Evolutionary conservation across 306 rosid genomes (phyloP), one percentile per base, ranked within the genome.

Genomic region (Oxytropis ochrocephala): DNA sequence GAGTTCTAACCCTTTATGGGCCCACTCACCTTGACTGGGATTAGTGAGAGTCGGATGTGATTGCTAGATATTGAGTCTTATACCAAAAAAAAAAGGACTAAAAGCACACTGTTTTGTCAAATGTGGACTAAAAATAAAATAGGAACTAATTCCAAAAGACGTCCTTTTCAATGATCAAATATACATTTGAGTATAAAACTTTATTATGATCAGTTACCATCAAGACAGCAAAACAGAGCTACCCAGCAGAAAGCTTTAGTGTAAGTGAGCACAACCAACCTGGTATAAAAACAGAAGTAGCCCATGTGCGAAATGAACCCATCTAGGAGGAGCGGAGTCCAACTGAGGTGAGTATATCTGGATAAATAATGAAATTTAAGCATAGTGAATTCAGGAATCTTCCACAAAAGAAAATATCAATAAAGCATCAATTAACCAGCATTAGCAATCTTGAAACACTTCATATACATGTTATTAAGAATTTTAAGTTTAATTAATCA

Each of bases 321-420:
- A 95, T 86, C 96, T 87, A 30, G 99, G 99, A 56, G 97, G 97
- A 87, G 96, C 78, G 4, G 95, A 44, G 84, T 91, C 97, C 84
- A 91, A 69, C 7, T 57, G 86, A 72, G 95, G 97, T 66, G 99
- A 89, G 85, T 87, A 89, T 32, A 91, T 83, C 97, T 95, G 85
- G 50, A 78, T 13, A 39, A 53, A 75, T 43, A 54, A 65, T 53
- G 16, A 69, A 32, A 38, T 16, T 7, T 56, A 39, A 58, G 66
- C 11, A 75, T 54, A 55, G 55, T 6, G 32, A 9, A 5, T 21
- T 33, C 27, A 39, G 44, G 33, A 64, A 72, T 38, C 17, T 36
- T 82, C n/a, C 7, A 46, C 33, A 43, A 49, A 39, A 70, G 62
- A 74, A 50, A 70, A 44, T 67, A 58, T 53, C 67, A 42, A 48